These are phyloP conservation scores for Mimosa bimucronata DNA, from an alignment of 306 rosid species.

Conservation along the genomic window DNA sequence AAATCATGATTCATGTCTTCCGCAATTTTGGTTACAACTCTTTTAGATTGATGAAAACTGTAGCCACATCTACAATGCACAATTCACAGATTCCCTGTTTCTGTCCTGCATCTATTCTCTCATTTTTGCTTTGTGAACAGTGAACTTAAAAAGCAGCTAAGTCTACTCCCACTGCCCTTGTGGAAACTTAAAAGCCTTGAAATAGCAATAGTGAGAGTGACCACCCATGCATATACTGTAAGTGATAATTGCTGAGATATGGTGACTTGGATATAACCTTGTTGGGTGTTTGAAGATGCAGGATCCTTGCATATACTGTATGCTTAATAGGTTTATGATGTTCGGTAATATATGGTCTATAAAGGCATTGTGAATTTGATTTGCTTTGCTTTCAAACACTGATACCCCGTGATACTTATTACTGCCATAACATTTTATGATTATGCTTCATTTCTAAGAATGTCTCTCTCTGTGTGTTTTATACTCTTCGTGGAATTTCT, in stretches of 20 bases:
- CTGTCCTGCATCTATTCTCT: conserved; percentile 27
- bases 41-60: not conserved
- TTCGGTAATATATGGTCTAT: conserved; percentile 6
- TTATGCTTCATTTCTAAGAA: conserved; percentile 32
- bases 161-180: conserved; percentile 8
- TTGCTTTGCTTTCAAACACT: conserved; percentile 4
- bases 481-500: conserved; percentile 25
- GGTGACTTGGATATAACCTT: conserved; percentile 4
- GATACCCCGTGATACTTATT: conserved; percentile 4
- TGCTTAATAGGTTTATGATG: conserved; percentile 18
- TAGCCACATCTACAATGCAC: conserved; percentile 3
- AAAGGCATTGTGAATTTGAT: conserved; percentile 11
- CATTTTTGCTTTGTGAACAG: not conserved
- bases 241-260: conserved; percentile 1
- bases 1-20: conserved; percentile 27
- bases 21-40: not conserved
- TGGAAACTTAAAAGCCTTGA: conserved; percentile 1
- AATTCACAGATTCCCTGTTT: conserved; percentile 10
- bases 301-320: not conserved
- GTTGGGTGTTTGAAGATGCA: conserved; percentile 1
- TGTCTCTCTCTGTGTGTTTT: not conserved
- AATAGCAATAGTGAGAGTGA: not conserved
- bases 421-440: conserved; percentile 25
- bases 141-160: conserved; percentile 9
- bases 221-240: not conserved